A percentile compares a stretch with the other conserved stretches of the same genome.
Evolutionary conservation across 139 green algal genomes (phyloP).

Genomic region (Chlorella sp.): DNA sequence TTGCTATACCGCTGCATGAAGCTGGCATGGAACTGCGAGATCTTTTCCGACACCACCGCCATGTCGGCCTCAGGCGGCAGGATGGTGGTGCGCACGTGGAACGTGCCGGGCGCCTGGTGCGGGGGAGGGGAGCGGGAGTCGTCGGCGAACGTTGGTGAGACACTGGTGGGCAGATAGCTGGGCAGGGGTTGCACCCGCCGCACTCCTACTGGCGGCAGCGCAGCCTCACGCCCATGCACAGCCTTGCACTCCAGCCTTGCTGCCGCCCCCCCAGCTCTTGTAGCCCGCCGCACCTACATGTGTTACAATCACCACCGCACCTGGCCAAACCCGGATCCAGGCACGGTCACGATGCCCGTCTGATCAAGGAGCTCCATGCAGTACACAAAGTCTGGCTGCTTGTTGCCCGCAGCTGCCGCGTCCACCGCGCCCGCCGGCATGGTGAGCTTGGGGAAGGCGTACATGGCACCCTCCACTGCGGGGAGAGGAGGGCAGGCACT

Average conservation of each 20-base stretch:
- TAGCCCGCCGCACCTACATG: no score
- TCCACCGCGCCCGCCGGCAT: slow-evolving; percentile 50
- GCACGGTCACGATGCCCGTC: slow-evolving; percentile 92
- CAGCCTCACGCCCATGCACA: no score
- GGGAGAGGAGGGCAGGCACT: neutral
- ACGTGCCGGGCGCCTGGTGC: slow-evolving; percentile 58
- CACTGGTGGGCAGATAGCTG: neutral
- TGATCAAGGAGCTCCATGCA: slow-evolving; percentile 86
- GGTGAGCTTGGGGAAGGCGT: slow-evolving; percentile 74
- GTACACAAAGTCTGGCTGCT: slow-evolving; percentile 91
- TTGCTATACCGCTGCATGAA: no score
- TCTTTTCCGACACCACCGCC: slow-evolving; percentile 60
- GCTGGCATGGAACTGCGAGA: slow-evolving; percentile 77
- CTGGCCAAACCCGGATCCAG: slow-evolving; percentile 56
- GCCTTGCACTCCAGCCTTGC: no score
- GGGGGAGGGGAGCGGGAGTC: neutral
- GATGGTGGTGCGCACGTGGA: slow-evolving; percentile 78
- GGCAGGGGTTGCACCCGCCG: no score
- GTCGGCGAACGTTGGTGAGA: no score
- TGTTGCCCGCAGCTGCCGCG: slow-evolving; percentile 66
- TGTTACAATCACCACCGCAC: no score
- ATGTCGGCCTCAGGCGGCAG: slow-evolving; percentile 84
- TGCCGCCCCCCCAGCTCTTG: no score
- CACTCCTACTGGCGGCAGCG: no score
- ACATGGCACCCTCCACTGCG: slow-evolving; percentile 52